These are phyloP conservation scores for Rhodomyrtus psidioides DNA, from an alignment of 441 rosid species.

Conservation along the genomic window DNA sequence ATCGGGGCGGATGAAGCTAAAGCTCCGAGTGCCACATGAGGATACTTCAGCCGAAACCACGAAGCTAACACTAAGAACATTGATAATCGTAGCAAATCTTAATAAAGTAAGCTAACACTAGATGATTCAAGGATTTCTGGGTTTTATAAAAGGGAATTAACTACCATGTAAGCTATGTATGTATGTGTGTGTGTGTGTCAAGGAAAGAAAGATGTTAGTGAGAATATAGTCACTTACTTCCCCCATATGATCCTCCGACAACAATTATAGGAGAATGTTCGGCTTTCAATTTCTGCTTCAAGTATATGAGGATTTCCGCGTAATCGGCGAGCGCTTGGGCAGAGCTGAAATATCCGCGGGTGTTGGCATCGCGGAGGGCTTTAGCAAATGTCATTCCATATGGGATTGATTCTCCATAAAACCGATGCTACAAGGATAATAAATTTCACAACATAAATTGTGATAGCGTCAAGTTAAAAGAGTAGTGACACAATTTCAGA, in stretches of 20 bases:
- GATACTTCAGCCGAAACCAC: slow-evolving; percentile 59
- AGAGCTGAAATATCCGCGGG: slow-evolving; percentile 55
- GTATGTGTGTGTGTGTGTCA: background rate
- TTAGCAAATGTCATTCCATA: slow-evolving; percentile 32
- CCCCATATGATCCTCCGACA: slow-evolving; percentile 71
- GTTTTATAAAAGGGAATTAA: background rate
- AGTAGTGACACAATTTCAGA: background rate
- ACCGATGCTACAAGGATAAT: slow-evolving; percentile 38
- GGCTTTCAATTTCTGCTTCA: too few species aligned
- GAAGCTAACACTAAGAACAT: slow-evolving; percentile 39
- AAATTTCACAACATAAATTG: background rate
- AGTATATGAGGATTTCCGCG: too few species aligned
- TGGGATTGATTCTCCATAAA: slow-evolving; percentile 58
- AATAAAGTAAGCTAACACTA: background rate
- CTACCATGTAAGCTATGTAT: background rate
- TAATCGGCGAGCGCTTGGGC: slow-evolving; percentile 19
- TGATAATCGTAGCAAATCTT: background rate
- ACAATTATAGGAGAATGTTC: slow-evolving; percentile 39
- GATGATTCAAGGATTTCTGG: background rate
- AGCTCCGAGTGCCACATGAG: slow-evolving; percentile 56
- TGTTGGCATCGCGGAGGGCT: slow-evolving; percentile 34
- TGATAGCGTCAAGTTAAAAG: background rate
- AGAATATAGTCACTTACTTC: slow-evolving; percentile 38
- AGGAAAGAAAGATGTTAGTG: background rate
- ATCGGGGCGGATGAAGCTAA: slow-evolving; percentile 61